These are phyloP conservation scores for Quercus phellos DNA, from an alignment of 331 rosid species.

Conservation along the genomic window DNA sequence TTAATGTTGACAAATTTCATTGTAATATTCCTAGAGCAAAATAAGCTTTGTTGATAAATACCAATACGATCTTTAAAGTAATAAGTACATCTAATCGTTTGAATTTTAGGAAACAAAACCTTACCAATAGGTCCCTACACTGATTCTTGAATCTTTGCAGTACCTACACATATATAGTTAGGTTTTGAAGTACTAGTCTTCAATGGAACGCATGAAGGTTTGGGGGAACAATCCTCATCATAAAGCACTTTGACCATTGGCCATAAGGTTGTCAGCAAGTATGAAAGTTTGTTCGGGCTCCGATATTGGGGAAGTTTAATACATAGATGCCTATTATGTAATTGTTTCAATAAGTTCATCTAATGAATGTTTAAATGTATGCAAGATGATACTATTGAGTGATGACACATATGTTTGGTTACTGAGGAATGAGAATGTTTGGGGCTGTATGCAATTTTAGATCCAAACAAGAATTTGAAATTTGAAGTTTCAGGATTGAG, in stretches of 20 bases:
- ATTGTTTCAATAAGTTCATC: not conserved
- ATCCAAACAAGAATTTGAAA: not conserved
- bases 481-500: not conserved
- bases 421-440: not conserved
- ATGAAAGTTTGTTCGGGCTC: not conserved
- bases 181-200: not conserved
- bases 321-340: not conserved
- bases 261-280: not conserved
- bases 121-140: not conserved
- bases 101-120: not conserved
- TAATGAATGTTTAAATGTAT: not conserved
- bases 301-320: not conserved
- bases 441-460: not conserved
- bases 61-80: not conserved
- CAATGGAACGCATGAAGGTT: not conserved
- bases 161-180: not conserved
- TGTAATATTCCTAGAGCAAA: not conserved
- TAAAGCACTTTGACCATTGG: not conserved
- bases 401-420: not conserved
- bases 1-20: not conserved
- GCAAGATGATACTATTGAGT: constrained; percentile 10
- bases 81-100: not conserved
- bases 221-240: not conserved
- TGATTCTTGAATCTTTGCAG: not conserved
- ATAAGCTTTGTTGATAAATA: not conserved